These are phyloP conservation scores for Diaporthe caulivora DNA, from an alignment of 2,329 filamentous ascomycete genomes.

Conservation along the genomic window DNA sequence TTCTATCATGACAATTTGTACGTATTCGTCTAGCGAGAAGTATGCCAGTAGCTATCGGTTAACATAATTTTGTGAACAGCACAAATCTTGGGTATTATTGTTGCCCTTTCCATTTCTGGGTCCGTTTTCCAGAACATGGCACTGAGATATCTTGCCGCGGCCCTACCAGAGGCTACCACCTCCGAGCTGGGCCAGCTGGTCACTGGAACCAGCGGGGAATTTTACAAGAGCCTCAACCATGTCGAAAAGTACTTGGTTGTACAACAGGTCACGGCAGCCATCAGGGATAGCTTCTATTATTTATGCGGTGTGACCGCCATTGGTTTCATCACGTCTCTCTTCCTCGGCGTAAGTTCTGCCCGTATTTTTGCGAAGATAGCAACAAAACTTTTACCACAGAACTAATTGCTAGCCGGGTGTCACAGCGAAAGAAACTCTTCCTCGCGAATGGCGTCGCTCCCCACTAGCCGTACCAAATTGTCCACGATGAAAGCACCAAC, in stretches of 20 bases:
- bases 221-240: slow-evolving; percentile 32
- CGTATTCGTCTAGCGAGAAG: not conserved
- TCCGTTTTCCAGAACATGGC: slow-evolving; percentile 39
- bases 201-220: slow-evolving; percentile 32
- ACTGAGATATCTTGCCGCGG: slow-evolving; percentile 27
- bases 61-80: slow-evolving; percentile 9
- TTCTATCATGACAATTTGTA: slow-evolving; percentile 38
- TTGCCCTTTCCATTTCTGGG: slow-evolving; percentile 33
- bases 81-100: slow-evolving; percentile 36
- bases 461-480: not conserved
- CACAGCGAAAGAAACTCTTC: not conserved
- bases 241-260: slow-evolving; percentile 28
- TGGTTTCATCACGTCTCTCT: slow-evolving; percentile 37
- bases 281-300: slow-evolving; percentile 36
- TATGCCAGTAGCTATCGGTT: not conserved
- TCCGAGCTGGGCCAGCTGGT: slow-evolving; percentile 27
- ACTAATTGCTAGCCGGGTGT: not conserved
- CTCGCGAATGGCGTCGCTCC: not conserved
- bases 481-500: too few relatives aligned
- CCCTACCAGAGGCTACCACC: slow-evolving; percentile 3
- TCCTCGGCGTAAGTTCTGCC: slow-evolving; percentile 34
- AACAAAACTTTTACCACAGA: too few relatives aligned
- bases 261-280: slow-evolving; percentile 33
- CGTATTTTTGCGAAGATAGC: too few relatives aligned
- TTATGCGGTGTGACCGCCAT: slow-evolving; percentile 32